Base-by-base conservation (phyloP, 1,139 yeast genomes). In the Diutina scorzettiae region DNA sequence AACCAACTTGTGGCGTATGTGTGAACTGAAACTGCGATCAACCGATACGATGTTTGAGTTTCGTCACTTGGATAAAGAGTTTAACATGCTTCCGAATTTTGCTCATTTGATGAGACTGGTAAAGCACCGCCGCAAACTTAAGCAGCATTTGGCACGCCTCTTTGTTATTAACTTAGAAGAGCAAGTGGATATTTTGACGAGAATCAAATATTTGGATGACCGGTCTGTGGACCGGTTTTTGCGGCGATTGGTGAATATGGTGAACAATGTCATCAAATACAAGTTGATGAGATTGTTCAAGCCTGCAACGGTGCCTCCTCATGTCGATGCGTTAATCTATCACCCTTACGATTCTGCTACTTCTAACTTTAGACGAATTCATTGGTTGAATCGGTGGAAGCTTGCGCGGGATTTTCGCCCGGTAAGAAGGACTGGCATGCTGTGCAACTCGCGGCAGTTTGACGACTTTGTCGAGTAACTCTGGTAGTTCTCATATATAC, bases 141-240 rank as follows among this genome's bases (percentile, higher is more conserved):
- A 51, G 41, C 57, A 53, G 37, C 73, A 68, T 47, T 48, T 69
- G 23, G 60, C 57, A 50, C 66, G 66, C 47, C 45, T 69, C 19
- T 62, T 67, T 43, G 47, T 64, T 46, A 58, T 65, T 41, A 69
- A 69, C 49, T 48, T 66, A 42, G 65, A 60, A 31, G 69, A 64
- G 33, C 67, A 64, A 46, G 55, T 67, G 20, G 71, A 67, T 36
- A 60, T 62, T 1, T 56, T 68, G 42, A 53, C 55, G 43, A 50
- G 66, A 27, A 57, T 66, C 48, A 68, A 66, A 47, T 65, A 66
- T 48, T 52, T 54, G 31, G 56, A 58, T 30, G 57, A 60, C 42
- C 50, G 51, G 33, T 55, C 55, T 21, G 55, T 56, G 48, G 51
- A 50, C 27, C 48, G 49, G 29, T 65, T 62, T 47, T 56, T 59